Conservation (phyloP, 176 grass and related monocot species). For the Carex pumila region DNA sequence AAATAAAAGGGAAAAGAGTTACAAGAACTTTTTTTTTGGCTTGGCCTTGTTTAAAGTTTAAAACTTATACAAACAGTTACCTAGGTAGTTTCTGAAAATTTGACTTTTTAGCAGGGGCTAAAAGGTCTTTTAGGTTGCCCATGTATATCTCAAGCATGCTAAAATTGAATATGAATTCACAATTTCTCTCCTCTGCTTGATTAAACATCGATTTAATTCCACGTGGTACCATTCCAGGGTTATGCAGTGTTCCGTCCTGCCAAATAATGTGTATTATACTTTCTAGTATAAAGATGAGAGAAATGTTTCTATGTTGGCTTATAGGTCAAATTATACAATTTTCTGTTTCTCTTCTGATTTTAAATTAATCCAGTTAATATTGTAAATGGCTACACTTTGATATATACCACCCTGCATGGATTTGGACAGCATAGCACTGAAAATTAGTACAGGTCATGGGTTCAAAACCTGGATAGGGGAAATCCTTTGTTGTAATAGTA, state of each 20-base stretch:
- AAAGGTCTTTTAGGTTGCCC: constrained; percentile 80
- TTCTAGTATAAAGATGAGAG: not conserved
- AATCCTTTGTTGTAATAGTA: no score
- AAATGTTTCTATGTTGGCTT: not conserved
- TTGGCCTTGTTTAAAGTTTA: not conserved
- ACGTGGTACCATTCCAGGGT: constrained; percentile 66
- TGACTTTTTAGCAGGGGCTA: constrained; percentile 43
- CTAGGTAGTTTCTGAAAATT: constrained; percentile 53
- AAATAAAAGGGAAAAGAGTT: constrained; percentile 13
- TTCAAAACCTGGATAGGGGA: no score
- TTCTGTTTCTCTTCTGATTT: not conserved
- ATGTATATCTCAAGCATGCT: constrained; percentile 99
- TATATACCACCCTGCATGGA: not conserved
- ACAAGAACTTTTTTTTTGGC: not conserved
- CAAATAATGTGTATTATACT: not conserved
- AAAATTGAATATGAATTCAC: constrained; percentile 67
- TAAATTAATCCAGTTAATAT: not conserved
- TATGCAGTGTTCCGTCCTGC: constrained; percentile 58
- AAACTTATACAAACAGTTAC: constrained; percentile 31
- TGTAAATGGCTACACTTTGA: not conserved
- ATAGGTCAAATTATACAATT: not conserved
- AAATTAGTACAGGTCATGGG: not conserved
- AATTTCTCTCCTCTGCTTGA: constrained; percentile 61
- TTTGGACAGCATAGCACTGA: not conserved
- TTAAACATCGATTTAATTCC: constrained; percentile 70